phyloP scores from a whole-genome alignment of 345 rosid species.

The Eucalyptus leucophloia region DNA sequence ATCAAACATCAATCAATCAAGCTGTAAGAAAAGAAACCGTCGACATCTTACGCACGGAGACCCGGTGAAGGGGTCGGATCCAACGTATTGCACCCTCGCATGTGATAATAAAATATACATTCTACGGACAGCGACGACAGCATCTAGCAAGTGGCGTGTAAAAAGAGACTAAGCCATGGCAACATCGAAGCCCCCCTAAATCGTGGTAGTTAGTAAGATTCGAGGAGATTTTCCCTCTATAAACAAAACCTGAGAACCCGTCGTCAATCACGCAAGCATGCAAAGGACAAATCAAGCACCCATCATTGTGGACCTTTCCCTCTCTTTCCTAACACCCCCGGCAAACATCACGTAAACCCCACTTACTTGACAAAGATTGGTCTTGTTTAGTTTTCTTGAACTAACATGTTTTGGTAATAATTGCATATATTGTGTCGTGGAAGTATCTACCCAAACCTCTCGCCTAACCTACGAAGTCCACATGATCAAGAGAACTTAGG shows the following conservation, averaged over 20 bases:
- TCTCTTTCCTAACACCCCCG: not conserved
- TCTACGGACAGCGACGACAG: not conserved
- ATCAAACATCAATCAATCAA: not conserved
- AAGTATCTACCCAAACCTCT: not conserved
- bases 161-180: not conserved
- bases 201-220: conserved; percentile 61
- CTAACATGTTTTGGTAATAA: not conserved
- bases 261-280: conserved; percentile 75
- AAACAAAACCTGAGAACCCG: conserved; percentile 13
- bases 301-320: not conserved
- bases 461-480: not conserved
- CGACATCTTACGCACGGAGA: not conserved
- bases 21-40: not conserved
- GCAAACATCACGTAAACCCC: not conserved
- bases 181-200: conserved; percentile 3
- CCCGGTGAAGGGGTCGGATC: not conserved
- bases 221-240: conserved; percentile 31
- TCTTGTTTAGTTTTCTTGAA: not conserved
- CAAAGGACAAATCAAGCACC: conserved; percentile 4
- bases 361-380: not conserved
- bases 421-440: not conserved
- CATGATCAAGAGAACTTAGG: not conserved
- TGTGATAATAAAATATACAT: not conserved
- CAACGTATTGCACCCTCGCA: not conserved
- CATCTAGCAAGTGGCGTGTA: not conserved